Evolutionary conservation across 108 stramenopile species (phyloP), one percentile per base, ranked within the genome.

Genomic region (Schizochytrium sp.): DNA sequence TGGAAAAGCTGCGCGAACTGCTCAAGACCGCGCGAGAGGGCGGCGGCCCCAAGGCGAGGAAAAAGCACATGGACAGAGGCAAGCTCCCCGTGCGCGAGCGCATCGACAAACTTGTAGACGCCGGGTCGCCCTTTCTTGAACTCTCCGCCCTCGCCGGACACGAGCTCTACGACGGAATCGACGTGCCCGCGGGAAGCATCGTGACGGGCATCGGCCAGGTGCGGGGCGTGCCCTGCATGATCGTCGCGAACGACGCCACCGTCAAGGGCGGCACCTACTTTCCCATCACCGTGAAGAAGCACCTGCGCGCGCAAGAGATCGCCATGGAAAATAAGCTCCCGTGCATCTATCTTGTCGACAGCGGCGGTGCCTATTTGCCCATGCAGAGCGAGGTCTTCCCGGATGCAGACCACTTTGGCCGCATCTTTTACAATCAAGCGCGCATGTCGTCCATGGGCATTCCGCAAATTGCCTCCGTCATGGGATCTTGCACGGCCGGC

Each of bases 231-330:
- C 90, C 95, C 63, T 97, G 97, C 83, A 96, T 99, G 96, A 96
- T 99, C 90, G 95, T 98, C 58, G 99, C 98, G 58, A 99, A 99
- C 91, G 99, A 99, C 94, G 98, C 99, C 58, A 99, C 99, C 6
- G 97, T 98, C 55, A 98, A 98, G 89, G 98, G 98, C 21, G 99
- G 99, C 5, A 98, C 98, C 4, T 99, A 99, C 91, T 97, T 94
- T 92, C 98, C 99, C 12, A 97, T 99, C 89, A 99, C 99, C 10
- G 98, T 98, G 48, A 98, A 98, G 95, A 99, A 99, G 89, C 98
- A 98, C 92, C 93, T 99, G 87, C 91, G 99, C 18, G 99, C 99
- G 10, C 98, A 99, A 92, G 97, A 98, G 88, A 97, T 99, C 88
- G 99, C 99, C 3, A 55, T 91, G 89, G 95, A 98, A 88, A 98